Base-by-base conservation (phyloP, 805 yeast genomes). In the Cephaloascus fragrans region DNA sequence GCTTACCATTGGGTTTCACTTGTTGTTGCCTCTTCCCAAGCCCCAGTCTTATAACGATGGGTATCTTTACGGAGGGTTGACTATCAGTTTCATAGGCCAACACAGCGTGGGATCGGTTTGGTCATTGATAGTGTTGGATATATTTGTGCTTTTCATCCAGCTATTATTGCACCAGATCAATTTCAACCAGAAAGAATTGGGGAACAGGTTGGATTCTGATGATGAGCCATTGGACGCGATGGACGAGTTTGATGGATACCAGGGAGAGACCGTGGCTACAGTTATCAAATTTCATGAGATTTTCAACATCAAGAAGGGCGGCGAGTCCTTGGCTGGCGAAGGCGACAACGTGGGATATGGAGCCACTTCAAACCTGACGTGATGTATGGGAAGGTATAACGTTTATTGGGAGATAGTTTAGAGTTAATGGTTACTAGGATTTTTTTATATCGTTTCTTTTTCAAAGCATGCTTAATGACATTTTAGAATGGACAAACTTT, bases 31-130 rank as follows among this genome's bases (percentile, higher is more conserved):
- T 14, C n/a, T 16, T n/a, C 8, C 33, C 8, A 14, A 6, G 5
- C 17, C 33, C 15, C 8, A 14, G 15, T 23, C 29, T 12, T 16
- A 28, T 18, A 10, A 31, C 12, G 37, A 26, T n/a, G 47, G 44
- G 28, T 55, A 48, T 37, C 37, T 35, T 3, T 45, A 49, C 38
- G 42, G 44, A 10, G 43, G 52, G 3, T 37, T 49, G 4, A 47
- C 55, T 36, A 45, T 57, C 36, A 49, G 53, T 37, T 38, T 57
- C 18, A 45, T 57, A 10, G 62, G 62, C 5, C 56, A 57, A 37
- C 37, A 47, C 28, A 41, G 42, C 15, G 31, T 41, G 3, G 19
- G 39, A 3, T 39, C 35, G 17, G 36, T 18, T 16, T 3, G 36
- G 2, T 50, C 42, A 3, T 26, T 55, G 3, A 17, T 53, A 2